Percentiles rank a stretch among this genome's conserved stretches.
phyloP scores from a whole-genome alignment of 2,329 filamentous ascomycete species.

The Scortechinia acanthostroma region DNA sequence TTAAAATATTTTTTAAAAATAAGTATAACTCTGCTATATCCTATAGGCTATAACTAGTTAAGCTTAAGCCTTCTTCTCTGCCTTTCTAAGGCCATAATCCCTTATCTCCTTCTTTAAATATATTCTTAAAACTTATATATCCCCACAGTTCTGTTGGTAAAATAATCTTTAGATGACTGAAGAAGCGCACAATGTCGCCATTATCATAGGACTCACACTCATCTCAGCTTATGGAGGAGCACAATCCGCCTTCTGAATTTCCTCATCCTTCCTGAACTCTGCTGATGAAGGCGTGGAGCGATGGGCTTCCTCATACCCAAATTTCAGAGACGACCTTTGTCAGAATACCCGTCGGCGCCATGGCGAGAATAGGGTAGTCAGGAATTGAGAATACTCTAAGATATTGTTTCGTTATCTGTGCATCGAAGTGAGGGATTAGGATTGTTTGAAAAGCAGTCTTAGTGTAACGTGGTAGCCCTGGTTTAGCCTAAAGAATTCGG shows the following conservation, averaged over 20 bases:
- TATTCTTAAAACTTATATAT: too few relatives aligned
- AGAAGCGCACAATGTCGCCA: background rate
- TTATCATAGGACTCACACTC: background rate
- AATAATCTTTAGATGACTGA: too few relatives aligned
- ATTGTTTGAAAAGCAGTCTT: background rate
- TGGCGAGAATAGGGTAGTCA: background rate
- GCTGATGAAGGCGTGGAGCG: slow-evolving; percentile 13
- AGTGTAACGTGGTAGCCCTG: too few relatives aligned
- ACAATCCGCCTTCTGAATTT: slow-evolving; percentile 13
- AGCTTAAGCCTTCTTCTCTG: too few relatives aligned
- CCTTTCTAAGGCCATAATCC: too few relatives aligned
- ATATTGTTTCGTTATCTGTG: slow-evolving; percentile 19
- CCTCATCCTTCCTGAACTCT: slow-evolving; percentile 11
- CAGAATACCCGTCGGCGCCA: slow-evolving; percentile 1
- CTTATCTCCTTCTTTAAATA: too few relatives aligned
- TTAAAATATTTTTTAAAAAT: too few relatives aligned
- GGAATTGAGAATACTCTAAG: slow-evolving; percentile 10
- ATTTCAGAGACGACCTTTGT: background rate
- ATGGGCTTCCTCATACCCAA: slow-evolving; percentile 4
- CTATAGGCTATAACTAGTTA: too few relatives aligned
- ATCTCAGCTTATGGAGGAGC: slow-evolving; percentile 11
- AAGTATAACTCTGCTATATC: too few relatives aligned
- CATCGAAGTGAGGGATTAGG: slow-evolving; percentile 15
- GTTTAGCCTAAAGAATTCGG: too few relatives aligned
- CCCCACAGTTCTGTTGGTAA: too few relatives aligned